Evolutionary conservation across 306 rosid genomes (phyloP), one percentile per base, ranked within the genome.

Genomic region (Calophaca sinica): DNA sequence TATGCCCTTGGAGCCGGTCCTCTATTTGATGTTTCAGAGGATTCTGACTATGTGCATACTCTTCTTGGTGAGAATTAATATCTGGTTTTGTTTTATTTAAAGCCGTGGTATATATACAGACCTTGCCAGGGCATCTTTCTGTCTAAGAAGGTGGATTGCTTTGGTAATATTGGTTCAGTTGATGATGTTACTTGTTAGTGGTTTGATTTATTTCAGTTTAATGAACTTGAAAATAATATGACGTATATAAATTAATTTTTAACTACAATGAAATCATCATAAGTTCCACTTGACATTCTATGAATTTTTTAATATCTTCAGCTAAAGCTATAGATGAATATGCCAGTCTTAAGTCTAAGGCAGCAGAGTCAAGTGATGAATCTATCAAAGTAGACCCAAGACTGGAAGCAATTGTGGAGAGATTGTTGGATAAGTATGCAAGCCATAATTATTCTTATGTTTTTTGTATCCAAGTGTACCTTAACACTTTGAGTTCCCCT

Each of bases 1-100:
- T 94, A 94, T 76, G 97, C 98, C 50, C 96, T 94, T 73, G 98
- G 98, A 79, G 98, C 98, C 53, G 93, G 96, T 77, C 86, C 98
- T 55, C 78, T 89, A 8, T 94, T 94, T 76, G 88, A 94, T 64
- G 98, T 94, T 72, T 90, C 98, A 15, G 96, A 90, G 75, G 98
- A 94, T 82, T 86, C 98, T 70, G 94, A 94, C 83, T 94, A 91
- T 45, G 94, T 91, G 77, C 96, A 94, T 57, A 94, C 98, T 6
- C 98, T 94, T 84, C 96, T 90, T 10, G 97, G 98, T 94, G 83
- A 80, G 91, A 35, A 60, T 55, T 61, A 36, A 48, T 44, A 11
- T 73, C 26, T 35, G 15, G 58, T 70, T 61, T 55, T 33, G 8
- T 52, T 52, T 55, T 39, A 51, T 14, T 6, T 7, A 12, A 54